phyloP scores from a whole-genome alignment of 2,329 filamentous ascomycete species.

The Tolypocladium ophioglossoides region DNA sequence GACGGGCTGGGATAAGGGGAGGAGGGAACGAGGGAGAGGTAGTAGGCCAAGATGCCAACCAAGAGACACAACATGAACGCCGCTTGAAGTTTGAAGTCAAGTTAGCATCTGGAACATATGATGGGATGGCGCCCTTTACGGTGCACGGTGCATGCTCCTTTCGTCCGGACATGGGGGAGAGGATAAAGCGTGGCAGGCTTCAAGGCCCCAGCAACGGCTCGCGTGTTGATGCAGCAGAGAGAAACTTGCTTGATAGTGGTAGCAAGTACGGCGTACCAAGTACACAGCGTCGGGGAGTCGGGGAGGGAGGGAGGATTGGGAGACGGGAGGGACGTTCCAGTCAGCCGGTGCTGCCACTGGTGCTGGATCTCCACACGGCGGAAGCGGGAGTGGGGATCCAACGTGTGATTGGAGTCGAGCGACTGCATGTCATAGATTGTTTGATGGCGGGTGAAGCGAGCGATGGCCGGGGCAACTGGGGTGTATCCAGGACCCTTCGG shows the following conservation, averaged over 20 bases:
- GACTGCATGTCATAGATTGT: background rate
- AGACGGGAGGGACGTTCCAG: background rate
- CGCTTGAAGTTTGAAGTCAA: background rate
- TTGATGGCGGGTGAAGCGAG: too few relatives aligned
- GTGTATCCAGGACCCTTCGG: too few relatives aligned
- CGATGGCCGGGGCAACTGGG: too few relatives aligned
- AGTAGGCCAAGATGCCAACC: background rate
- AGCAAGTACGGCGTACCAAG: too few relatives aligned
- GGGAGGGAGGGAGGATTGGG: too few relatives aligned
- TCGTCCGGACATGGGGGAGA: too few relatives aligned
- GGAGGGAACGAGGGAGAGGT: background rate
- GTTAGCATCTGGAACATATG: background rate
- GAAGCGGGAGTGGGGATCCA: constrained; percentile 5
- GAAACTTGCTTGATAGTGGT: too few relatives aligned
- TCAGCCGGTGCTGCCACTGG: background rate
- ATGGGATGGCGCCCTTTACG: too few relatives aligned
- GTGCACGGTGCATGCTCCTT: too few relatives aligned
- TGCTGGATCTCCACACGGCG: background rate
- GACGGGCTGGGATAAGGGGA: background rate
- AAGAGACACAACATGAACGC: background rate
- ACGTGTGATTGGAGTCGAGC: constrained; percentile 2
- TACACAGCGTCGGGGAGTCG: too few relatives aligned
- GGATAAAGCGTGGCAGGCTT: background rate
- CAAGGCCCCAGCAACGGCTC: background rate
- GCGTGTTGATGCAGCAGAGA: background rate